These are phyloP conservation scores for Auriscalpium vulgare DNA, from an alignment of 768 basidiomycete genomes.

Conservation along the genomic window DNA sequence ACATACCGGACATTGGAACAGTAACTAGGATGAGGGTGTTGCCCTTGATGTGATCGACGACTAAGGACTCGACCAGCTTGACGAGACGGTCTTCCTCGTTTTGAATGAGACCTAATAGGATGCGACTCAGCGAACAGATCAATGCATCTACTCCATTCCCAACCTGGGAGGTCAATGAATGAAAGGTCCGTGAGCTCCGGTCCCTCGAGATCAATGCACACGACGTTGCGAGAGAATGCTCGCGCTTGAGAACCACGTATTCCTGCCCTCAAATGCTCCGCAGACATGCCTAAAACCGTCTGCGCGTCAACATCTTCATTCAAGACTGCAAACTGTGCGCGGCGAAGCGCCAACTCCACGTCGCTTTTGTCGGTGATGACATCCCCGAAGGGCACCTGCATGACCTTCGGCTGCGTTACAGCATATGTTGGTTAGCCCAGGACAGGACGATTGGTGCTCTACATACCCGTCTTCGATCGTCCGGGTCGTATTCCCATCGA, in stretches of 20 bases:
- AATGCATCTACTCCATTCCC: not conserved
- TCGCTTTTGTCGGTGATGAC: conserved; percentile 30
- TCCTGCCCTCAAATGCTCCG: not conserved
- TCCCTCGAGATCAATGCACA: conserved; percentile 20
- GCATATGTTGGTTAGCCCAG: not conserved
- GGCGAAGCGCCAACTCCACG: conserved; percentile 48
- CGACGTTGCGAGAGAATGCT: conserved; percentile 20
- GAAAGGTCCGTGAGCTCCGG: conserved; percentile 20
- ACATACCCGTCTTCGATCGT: conserved; percentile 17
- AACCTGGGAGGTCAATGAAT: conserved; percentile 23
- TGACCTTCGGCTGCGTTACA: conserved; percentile 10
- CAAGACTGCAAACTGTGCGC: conserved; percentile 55
- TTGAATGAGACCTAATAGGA: conserved; percentile 37
- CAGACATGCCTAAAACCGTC: conserved; percentile 7
- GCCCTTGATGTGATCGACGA: conserved; percentile 39
- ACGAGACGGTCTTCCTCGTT: conserved; percentile 32
- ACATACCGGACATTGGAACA: conserved; percentile 44
- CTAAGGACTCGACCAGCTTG: conserved; percentile 40
- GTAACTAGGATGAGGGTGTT: conserved; percentile 48
- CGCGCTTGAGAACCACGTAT: not conserved
- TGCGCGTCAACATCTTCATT: conserved; percentile 30
- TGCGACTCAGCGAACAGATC: not conserved
- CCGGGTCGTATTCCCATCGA: conserved; percentile 31
- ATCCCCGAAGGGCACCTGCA: conserved; percentile 33
- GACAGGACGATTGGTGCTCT: too few species aligned